These are phyloP conservation scores for Miscanthus lutarioriparius DNA, from an alignment of 176 grass and related monocot genomes.

Conservation along the genomic window DNA sequence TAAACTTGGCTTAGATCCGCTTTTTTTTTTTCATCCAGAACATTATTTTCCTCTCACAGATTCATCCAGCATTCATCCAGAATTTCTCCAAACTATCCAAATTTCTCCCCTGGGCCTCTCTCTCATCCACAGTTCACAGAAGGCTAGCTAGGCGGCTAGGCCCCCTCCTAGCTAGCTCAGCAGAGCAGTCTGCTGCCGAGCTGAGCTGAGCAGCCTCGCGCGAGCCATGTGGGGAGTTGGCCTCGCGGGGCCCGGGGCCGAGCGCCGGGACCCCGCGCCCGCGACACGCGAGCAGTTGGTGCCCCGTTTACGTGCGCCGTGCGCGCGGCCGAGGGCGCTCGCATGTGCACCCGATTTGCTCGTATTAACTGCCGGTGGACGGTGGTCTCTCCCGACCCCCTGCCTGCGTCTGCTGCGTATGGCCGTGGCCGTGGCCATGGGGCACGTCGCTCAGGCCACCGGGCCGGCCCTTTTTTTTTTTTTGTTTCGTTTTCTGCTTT, in stretches of 20 bases:
- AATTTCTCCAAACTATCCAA: too few relatives aligned
- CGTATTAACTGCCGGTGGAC: slow-evolving; percentile 38
- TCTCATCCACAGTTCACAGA: too few relatives aligned
- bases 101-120: too few relatives aligned
- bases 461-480: too few relatives aligned
- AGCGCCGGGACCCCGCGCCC: neutral
- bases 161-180: too few relatives aligned
- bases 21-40: too few relatives aligned
- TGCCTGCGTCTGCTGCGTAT: neutral
- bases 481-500: neutral
- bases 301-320: neutral
- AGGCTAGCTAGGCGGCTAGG: too few relatives aligned
- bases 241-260: neutral
- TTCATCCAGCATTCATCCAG: too few relatives aligned
- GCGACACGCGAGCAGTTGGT: slow-evolving; percentile 35
- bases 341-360: slow-evolving; percentile 53
- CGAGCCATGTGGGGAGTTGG: slow-evolving; percentile 49
- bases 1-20: too few relatives aligned
- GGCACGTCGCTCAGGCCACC: slow-evolving; percentile 8
- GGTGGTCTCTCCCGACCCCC: neutral
- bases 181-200: neutral
- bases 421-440: slow-evolving; percentile 4
- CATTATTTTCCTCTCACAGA: too few relatives aligned
- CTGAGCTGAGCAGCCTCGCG: neutral
- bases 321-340: neutral